These are phyloP conservation scores for Osmanthus fragrans DNA, from an alignment of 257 asterid species.

Conservation along the genomic window DNA sequence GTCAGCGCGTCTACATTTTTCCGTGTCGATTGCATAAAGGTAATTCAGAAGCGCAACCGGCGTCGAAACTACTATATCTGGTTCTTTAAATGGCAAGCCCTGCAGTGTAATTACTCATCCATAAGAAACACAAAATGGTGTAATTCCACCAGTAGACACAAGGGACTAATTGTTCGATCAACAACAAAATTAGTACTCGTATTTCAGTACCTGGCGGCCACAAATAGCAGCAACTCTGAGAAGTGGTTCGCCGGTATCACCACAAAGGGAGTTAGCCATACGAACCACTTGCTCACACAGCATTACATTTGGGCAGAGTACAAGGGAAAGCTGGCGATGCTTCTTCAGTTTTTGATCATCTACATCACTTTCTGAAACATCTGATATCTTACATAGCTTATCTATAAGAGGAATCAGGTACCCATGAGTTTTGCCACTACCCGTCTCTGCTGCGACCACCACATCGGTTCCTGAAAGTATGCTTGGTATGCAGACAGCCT, in stretches of 20 bases:
- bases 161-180: not conserved
- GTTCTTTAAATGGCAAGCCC: constrained; percentile 82
- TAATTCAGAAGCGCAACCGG: constrained; percentile 89
- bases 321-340: constrained; percentile 53
- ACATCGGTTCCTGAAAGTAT: constrained; percentile 84
- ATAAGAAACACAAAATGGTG: constrained; percentile 6
- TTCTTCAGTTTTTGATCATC: constrained; percentile 35
- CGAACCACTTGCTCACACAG: constrained; percentile 96
- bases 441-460: constrained; percentile 97
- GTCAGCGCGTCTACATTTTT: constrained; percentile 46
- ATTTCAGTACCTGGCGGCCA: constrained; percentile 78
- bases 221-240: constrained; percentile 74
- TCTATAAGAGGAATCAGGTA: constrained; percentile 84
- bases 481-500: constrained; percentile 83
- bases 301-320: constrained; percentile 95
- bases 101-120: constrained; percentile 39
- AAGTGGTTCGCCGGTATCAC: constrained; percentile 59
- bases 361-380: constrained; percentile 34
- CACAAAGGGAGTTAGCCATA: constrained; percentile 77
- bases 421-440: constrained; percentile 97
- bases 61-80: constrained; percentile 84
- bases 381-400: constrained; percentile 45
- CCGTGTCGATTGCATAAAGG: constrained; percentile 72
- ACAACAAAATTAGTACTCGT: not conserved
- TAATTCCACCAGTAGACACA: not conserved